Evolutionary conservation across 371 early-diverging fungal species (phyloP).

Genomic region (Dinochytrium kinnereticum): DNA sequence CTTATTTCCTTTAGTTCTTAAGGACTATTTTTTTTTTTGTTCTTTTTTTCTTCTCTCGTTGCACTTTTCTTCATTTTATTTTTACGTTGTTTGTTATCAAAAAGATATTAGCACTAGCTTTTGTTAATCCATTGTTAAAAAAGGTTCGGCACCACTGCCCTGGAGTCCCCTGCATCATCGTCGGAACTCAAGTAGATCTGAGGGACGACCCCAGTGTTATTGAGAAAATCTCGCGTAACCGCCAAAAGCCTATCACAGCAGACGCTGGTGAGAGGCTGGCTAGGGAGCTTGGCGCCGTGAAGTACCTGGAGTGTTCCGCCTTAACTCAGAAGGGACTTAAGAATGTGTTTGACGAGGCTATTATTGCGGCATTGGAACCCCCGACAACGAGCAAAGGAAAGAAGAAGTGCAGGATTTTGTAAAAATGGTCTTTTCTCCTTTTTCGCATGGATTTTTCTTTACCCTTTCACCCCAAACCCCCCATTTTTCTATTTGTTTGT

Average conservation of each 20-base stretch:
- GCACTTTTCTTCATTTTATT: slow-evolving; percentile 41
- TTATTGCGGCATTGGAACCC: slow-evolving; percentile 97
- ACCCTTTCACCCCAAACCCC: background rate
- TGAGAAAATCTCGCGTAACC: slow-evolving; percentile 82
- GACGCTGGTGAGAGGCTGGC: slow-evolving; percentile 89
- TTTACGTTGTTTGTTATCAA: slow-evolving; percentile 50
- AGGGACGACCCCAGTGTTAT: slow-evolving; percentile 84
- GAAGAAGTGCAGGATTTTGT: slow-evolving; percentile 62
- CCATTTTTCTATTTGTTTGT: too few species aligned
- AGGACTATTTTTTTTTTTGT: too few species aligned
- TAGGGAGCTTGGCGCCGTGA: slow-evolving; percentile 88
- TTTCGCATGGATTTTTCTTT: background rate
- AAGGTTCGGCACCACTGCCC: slow-evolving; percentile 97
- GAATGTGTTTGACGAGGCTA: slow-evolving; percentile 98
- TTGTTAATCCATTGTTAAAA: too few species aligned
- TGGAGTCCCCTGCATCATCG: slow-evolving; percentile 94
- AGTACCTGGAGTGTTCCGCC: slow-evolving; percentile 98
- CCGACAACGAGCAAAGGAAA: slow-evolving; percentile 67
- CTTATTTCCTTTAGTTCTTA: too few species aligned
- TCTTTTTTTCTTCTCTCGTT: too few species aligned
- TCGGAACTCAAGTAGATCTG: slow-evolving; percentile 96
- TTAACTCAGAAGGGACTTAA: slow-evolving; percentile 94
- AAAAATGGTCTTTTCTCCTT: background rate
- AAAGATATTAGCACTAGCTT: too few species aligned
- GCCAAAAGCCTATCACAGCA: slow-evolving; percentile 79